Evolutionary conservation across 140 eudicot species (phyloP).

Genomic region (Oenanthe javanica): DNA sequence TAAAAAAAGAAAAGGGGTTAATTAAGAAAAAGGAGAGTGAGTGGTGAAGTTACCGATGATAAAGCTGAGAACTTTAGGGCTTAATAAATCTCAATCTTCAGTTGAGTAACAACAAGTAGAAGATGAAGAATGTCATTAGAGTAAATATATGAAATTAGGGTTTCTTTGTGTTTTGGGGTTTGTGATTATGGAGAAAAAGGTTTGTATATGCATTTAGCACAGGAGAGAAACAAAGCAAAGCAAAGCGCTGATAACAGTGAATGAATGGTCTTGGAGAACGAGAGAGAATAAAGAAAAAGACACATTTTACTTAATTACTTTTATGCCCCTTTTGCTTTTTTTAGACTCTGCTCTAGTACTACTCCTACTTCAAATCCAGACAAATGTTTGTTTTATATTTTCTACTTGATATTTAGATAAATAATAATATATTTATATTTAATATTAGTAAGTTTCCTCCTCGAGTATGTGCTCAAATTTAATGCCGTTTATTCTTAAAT

Average conservation of each 20-base stretch:
- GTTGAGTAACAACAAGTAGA: not conserved
- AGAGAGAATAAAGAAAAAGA: slow-evolving; percentile 36
- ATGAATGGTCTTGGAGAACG: slow-evolving; percentile 69
- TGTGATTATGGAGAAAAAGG: slow-evolving; percentile 19
- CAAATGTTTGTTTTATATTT: no score
- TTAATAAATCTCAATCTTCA: slow-evolving; percentile 19
- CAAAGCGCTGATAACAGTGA: slow-evolving; percentile 37
- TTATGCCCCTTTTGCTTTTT: slow-evolving; percentile 7
- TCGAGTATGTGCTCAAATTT: no score
- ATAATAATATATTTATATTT: no score
- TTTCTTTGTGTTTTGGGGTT: slow-evolving; percentile 16
- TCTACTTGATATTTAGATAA: no score
- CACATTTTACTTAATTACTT: not conserved
- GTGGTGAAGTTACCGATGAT: slow-evolving; percentile 5
- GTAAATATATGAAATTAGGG: slow-evolving; percentile 16
- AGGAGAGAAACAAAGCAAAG: slow-evolving; percentile 16
- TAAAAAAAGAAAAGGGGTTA: not conserved
- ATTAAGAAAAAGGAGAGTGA: not conserved
- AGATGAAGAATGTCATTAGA: slow-evolving; percentile 16
- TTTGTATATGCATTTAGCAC: slow-evolving; percentile 1
- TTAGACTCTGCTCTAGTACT: not conserved
- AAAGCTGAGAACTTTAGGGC: slow-evolving; percentile 31
- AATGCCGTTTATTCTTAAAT: no score
- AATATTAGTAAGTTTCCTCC: no score
- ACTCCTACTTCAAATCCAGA: no score